These are phyloP conservation scores for Wickerhamiella galacta DNA, from an alignment of 805 yeast genomes.

Conservation along the genomic window DNA sequence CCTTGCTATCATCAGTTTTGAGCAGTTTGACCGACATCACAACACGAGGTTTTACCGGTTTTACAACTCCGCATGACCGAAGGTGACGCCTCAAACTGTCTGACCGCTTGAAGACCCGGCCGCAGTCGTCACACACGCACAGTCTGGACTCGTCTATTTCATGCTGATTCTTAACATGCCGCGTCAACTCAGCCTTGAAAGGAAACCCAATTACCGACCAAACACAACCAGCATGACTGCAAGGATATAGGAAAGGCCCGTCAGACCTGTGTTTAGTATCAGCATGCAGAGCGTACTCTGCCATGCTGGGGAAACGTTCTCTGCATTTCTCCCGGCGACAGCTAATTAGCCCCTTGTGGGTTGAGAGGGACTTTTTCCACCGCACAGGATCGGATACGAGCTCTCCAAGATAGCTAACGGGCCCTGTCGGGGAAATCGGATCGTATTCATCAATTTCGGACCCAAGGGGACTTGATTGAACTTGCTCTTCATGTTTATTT, in stretches of 20 bases:
- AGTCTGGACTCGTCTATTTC: background rate
- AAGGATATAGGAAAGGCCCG: background rate
- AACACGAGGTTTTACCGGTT: too few relatives aligned
- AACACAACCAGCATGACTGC: background rate
- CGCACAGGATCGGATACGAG: background rate
- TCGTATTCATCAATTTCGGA: too few relatives aligned
- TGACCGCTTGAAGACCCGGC: background rate
- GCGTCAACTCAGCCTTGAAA: background rate
- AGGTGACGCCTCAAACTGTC: too few relatives aligned
- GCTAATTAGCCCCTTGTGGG: background rate
- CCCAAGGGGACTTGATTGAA: too few relatives aligned
- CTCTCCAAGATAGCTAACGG: too few relatives aligned
- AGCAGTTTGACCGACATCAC: too few relatives aligned
- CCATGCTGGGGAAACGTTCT: background rate
- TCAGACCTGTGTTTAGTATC: background rate
- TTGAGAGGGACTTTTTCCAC: background rate
- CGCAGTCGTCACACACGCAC: background rate
- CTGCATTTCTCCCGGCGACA: background rate
- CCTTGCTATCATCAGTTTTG: too few relatives aligned
- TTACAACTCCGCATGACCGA: too few relatives aligned
- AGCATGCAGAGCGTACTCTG: background rate
- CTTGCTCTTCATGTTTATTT: too few relatives aligned
- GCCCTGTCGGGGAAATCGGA: too few relatives aligned
- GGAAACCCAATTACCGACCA: background rate
- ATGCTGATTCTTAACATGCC: background rate